Evolutionary conservation across 768 basidiomycete genomes (phyloP).

Genomic region (Xanthoconium purpureum): DNA sequence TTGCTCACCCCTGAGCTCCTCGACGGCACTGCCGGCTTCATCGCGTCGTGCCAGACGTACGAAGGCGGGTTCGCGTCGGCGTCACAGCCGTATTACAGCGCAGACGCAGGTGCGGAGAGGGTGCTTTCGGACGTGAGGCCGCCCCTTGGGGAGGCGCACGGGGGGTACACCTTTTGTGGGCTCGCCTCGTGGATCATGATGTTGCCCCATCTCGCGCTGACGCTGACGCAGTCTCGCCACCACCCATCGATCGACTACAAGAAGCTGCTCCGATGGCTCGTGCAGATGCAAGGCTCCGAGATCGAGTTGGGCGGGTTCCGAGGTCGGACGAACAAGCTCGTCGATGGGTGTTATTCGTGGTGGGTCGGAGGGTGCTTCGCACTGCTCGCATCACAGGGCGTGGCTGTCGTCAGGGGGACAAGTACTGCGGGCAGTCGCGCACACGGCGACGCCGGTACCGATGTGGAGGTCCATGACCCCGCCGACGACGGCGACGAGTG

Average conservation of each 20-base stretch:
- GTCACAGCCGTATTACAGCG: slow-evolving; percentile 62
- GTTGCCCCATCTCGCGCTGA: slow-evolving; percentile 46
- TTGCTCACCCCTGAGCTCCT: slow-evolving; percentile 88
- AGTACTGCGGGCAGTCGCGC: slow-evolving; percentile 16
- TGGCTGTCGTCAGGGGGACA: slow-evolving; percentile 21
- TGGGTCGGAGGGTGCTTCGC: slow-evolving; percentile 93
- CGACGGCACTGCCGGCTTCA: slow-evolving; percentile 68
- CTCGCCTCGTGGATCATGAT: slow-evolving; percentile 82
- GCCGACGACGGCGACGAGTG: slow-evolving; percentile 40
- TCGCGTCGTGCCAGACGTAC: slow-evolving; percentile 92
- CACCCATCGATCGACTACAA: slow-evolving; percentile 51
- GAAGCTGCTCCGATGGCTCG: slow-evolving; percentile 74
- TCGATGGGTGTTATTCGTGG: slow-evolving; percentile 99
- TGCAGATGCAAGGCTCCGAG: slow-evolving; percentile 78
- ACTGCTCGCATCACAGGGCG: slow-evolving; percentile 60
- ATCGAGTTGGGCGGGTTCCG: slow-evolving; percentile 89
- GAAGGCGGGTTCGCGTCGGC: slow-evolving; percentile 92
- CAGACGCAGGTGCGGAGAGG: slow-evolving; percentile 17
- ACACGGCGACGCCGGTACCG: background rate
- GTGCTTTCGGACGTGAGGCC: slow-evolving; percentile 54
- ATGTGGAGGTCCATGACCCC: background rate
- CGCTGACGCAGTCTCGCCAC: background rate
- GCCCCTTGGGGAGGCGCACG: slow-evolving; percentile 92
- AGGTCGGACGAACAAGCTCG: slow-evolving; percentile 96
- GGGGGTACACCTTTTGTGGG: slow-evolving; percentile 95